These are phyloP conservation scores for Fusarium mangiferae DNA, from an alignment of 2,329 filamentous ascomycete species.

Conservation along the genomic window DNA sequence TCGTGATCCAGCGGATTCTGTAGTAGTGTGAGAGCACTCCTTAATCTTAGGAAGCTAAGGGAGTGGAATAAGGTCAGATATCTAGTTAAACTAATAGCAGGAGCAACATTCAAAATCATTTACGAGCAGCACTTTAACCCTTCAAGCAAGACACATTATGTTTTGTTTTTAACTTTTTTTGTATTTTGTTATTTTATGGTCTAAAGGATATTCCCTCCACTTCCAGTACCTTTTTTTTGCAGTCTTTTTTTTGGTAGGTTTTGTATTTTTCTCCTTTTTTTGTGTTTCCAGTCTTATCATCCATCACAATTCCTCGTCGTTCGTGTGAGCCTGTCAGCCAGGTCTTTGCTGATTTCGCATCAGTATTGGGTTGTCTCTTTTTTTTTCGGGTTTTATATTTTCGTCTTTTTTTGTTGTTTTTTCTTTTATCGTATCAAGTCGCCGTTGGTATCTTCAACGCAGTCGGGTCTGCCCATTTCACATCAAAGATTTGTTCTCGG, in stretches of 20 bases:
- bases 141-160: background rate
- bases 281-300: background rate
- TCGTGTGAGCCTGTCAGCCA: background rate
- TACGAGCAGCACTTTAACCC: background rate
- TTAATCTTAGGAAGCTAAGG: too few species aligned
- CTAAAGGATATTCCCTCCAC: background rate
- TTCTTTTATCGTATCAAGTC: background rate
- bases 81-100: too few species aligned
- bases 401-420: background rate
- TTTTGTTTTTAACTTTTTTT: background rate
- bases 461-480: too few species aligned
- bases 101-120: too few species aligned
- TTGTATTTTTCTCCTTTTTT: background rate
- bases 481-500: constrained; percentile 54
- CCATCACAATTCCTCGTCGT: background rate
- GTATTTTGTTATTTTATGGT: background rate
- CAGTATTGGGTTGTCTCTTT: background rate
- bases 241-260: background rate
- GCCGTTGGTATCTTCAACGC: too few species aligned
- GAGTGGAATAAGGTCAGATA: too few species aligned
- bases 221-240: background rate
- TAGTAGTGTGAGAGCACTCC: too few species aligned
- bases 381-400: background rate
- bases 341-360: background rate
- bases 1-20: too few species aligned